Evolutionary conservation across 1,284 basidiomycete species (phyloP), one percentile per base, ranked within the genome.

Genomic region (Sporisorium exsertum): DNA sequence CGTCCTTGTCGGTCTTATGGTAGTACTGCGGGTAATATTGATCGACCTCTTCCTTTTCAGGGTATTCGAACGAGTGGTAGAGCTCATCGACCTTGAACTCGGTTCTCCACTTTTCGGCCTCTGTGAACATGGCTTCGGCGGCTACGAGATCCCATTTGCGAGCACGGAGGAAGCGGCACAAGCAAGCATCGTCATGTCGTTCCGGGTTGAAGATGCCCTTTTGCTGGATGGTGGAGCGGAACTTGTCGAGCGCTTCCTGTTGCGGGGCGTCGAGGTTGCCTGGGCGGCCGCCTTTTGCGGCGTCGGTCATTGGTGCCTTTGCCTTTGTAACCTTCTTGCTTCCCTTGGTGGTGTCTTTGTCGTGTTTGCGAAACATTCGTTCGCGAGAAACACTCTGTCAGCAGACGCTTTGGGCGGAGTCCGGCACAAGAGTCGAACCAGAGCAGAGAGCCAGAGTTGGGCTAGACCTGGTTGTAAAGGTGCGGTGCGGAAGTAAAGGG

Each of bases 1-100:
- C 96, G 72, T 97, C 95, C 92, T 92, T 94, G 89, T 99, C 96
- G 77, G 89, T 93, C 88, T 95, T 96, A 88, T 97, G 96, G 86
- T 98, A 87, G 87, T 90, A 98, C 84, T 97, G 94, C 1, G 96
- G 95, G 86, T 97, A 98, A 84, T 93, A 94, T 87, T 94, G 92
- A 88, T 94, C 91, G 15, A 98, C 94, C 79, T 91, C 88, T 49
- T 87, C 87, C 85, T 92, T 92, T 87, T 98, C 96, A 70, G 90
- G 90, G 87, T 95, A 98, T 73, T 93, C 90, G 86, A 97, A 98
- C 82, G 91, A 91, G 78, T 91, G 88, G 79, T 92, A 89, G 72
- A 98, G 89, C 61, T 96, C 92, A 68, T 97, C 95, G 46, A 97
- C 92, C 29, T 91, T 90, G 86, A 93, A 94, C 2, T 93, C 91